A percentile compares a stretch with the other conserved stretches of the same genome.
Conservation (phyloP, 1,139 yeast genomes). For the Magnusiomyces clavatus region DNA sequence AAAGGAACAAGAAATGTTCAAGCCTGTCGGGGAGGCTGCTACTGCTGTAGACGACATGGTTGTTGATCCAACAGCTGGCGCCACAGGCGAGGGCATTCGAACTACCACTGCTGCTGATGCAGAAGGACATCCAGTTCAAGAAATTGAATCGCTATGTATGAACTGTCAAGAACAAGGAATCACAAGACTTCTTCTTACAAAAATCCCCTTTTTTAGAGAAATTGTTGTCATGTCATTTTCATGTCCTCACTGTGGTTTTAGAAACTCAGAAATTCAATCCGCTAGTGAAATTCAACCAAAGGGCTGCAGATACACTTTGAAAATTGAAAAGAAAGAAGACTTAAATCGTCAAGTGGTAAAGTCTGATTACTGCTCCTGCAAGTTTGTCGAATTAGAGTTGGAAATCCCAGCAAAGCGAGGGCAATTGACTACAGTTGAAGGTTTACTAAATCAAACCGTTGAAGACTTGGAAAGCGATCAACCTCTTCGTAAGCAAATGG, state of each 20-base stretch:
- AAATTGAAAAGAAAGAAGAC: slow-evolving; percentile 64
- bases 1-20: slow-evolving; percentile 12
- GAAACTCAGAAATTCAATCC: slow-evolving; percentile 89
- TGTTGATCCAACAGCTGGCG: slow-evolving; percentile 18
- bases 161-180: slow-evolving; percentile 82
- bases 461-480: slow-evolving; percentile 80
- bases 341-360: slow-evolving; percentile 88
- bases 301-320: slow-evolving; percentile 68
- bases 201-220: slow-evolving; percentile 88
- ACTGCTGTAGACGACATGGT: slow-evolving; percentile 20
- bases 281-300: slow-evolving; percentile 77
- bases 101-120: slow-evolving; percentile 51
- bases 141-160: slow-evolving; percentile 92
- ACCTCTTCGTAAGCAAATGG: slow-evolving; percentile 58
- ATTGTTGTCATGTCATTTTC: slow-evolving; percentile 90
- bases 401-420: slow-evolving; percentile 96
- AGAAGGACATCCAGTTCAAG: slow-evolving; percentile 96
- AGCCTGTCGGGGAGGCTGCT: slow-evolving; percentile 25
- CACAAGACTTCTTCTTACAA: slow-evolving; percentile 76
- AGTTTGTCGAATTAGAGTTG: slow-evolving; percentile 75
- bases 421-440: slow-evolving; percentile 87
- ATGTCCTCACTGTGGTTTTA: slow-evolving; percentile 90
- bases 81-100: slow-evolving; percentile 22
- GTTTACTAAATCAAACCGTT: slow-evolving; percentile 72
- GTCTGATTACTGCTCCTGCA: slow-evolving; percentile 79